A percentile compares a stretch with the other conserved stretches of the same genome.
phyloP scores from a whole-genome alignment of 1,284 basidiomycete genomes.

The Pseudomicrostroma phylloplanum region DNA sequence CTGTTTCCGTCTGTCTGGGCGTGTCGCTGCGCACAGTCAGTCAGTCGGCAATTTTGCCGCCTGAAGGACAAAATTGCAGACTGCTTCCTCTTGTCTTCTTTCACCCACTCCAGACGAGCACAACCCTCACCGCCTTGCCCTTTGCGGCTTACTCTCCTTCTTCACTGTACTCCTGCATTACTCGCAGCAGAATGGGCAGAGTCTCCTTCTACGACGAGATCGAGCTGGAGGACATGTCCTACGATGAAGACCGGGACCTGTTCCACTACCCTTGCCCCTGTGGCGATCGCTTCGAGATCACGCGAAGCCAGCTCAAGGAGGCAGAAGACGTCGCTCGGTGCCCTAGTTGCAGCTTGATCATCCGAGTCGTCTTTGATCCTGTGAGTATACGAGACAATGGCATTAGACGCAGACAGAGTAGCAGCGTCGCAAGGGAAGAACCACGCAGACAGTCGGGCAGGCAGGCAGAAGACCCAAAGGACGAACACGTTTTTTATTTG shows the following conservation, averaged over 20 bases:
- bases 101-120: too few species aligned
- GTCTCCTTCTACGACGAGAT: conserved; percentile 43
- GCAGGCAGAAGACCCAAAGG: not conserved
- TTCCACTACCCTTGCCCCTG: conserved; percentile 96
- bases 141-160: too few species aligned
- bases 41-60: not conserved
- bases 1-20: too few species aligned
- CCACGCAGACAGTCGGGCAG: not conserved
- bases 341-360: conserved; percentile 88
- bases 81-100: too few species aligned
- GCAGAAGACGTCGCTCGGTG: conserved; percentile 96
- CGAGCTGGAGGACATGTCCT: conserved; percentile 50
- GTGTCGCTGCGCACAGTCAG: too few species aligned
- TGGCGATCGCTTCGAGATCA: conserved; percentile 96
- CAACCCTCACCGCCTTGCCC: too few species aligned
- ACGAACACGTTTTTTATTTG: conserved; percentile 4
- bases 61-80: too few species aligned
- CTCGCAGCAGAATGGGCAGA: conserved; percentile 10
- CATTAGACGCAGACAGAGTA: too few species aligned
- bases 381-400: conserved; percentile 54
- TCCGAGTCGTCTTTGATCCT: conserved; percentile 89
- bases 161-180: too few species aligned
- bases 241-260: conserved; percentile 43
- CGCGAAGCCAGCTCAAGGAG: conserved; percentile 68
- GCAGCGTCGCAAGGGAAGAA: not conserved